A percentile compares a stretch with the other conserved stretches of the same genome.
These are phyloP conservation scores for Mycena filopes DNA, from an alignment of 768 basidiomycete species.

Conservation along the genomic window DNA sequence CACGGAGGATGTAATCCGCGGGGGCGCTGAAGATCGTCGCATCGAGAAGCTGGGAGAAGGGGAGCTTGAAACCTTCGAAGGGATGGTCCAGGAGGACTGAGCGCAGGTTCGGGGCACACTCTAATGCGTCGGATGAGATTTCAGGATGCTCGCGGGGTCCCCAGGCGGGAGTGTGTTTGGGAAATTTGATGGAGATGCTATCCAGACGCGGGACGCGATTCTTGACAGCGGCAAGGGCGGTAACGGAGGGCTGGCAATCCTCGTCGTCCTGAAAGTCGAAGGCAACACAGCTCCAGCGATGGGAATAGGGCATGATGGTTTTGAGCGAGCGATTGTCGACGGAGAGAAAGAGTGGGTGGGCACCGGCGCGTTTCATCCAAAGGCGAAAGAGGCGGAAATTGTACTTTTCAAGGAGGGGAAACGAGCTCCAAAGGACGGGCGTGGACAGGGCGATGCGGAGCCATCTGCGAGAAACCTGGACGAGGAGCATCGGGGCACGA, in stretches of 20 bases:
- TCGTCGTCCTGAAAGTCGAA: constrained; percentile 13
- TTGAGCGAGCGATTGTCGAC: background rate
- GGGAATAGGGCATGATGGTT: constrained; percentile 5
- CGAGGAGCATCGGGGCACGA: background rate
- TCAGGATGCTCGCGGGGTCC: too few species aligned
- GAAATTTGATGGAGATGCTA: background rate
- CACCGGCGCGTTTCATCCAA: constrained; percentile 11
- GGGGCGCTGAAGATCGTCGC: background rate
- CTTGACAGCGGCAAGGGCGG: background rate
- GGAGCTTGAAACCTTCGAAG: background rate
- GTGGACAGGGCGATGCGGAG: background rate
- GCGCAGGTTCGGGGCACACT: constrained; percentile 2
- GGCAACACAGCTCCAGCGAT: background rate
- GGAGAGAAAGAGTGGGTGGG: background rate
- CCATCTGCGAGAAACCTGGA: constrained; percentile 7
- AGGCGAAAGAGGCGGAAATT: background rate
- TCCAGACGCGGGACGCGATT: background rate
- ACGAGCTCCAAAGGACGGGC: background rate
- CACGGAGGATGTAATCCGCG: background rate
- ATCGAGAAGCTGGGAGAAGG: background rate
- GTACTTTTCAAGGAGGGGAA: too few species aligned
- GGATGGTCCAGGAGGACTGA: background rate
- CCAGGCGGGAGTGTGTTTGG: too few species aligned
- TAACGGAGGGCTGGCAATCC: background rate
- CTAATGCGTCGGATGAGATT: too few species aligned